A percentile compares a stretch with the other conserved stretches of the same genome.
Evolutionary conservation across 2,329 filamentous ascomycete species (phyloP).

Genomic region (Sclerotinia minor): DNA sequence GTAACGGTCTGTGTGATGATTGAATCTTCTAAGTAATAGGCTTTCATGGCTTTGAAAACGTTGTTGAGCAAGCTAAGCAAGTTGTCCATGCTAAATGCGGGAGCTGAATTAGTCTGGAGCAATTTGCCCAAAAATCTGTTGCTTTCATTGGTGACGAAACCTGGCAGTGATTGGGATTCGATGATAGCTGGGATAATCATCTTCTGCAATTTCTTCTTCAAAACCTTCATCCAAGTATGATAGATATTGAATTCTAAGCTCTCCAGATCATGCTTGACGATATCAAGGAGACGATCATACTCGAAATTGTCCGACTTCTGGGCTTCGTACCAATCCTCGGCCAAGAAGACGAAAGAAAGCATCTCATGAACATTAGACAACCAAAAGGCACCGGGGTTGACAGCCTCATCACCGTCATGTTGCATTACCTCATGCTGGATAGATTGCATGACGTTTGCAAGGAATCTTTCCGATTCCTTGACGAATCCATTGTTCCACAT

Average conservation of each 20-base stretch:
- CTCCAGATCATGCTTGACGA: conserved; percentile 98
- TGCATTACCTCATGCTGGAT: conserved; percentile 99
- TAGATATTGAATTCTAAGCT: conserved; percentile 99
- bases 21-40: conserved; percentile 92
- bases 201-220: conserved; percentile 99
- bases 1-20: conserved; percentile 96
- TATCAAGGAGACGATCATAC: conserved; percentile 94
- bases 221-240: conserved; percentile 99
- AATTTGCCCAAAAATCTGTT: conserved; percentile 98
- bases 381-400: conserved; percentile 98
- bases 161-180: conserved; percentile 95
- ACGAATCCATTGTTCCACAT: conserved; percentile 99
- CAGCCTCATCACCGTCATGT: conserved; percentile 93
- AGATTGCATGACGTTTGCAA: conserved; percentile 99
- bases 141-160: conserved; percentile 98
- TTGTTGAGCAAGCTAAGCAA: conserved; percentile 92
- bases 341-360: conserved; percentile 98
- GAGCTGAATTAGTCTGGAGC: conserved; percentile 81
- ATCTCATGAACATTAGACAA: conserved; percentile 99
- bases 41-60: conserved; percentile 98
- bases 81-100: conserved; percentile 99
- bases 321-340: conserved; percentile 98
- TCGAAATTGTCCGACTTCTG: conserved; percentile 99
- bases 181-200: conserved; percentile 99
- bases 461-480: conserved; percentile 97